Percentiles rank a stretch among this genome's conserved stretches.
These are phyloP conservation scores for Eucalyptus polyanthemos DNA, from an alignment of 345 rosid genomes.

Conservation along the genomic window DNA sequence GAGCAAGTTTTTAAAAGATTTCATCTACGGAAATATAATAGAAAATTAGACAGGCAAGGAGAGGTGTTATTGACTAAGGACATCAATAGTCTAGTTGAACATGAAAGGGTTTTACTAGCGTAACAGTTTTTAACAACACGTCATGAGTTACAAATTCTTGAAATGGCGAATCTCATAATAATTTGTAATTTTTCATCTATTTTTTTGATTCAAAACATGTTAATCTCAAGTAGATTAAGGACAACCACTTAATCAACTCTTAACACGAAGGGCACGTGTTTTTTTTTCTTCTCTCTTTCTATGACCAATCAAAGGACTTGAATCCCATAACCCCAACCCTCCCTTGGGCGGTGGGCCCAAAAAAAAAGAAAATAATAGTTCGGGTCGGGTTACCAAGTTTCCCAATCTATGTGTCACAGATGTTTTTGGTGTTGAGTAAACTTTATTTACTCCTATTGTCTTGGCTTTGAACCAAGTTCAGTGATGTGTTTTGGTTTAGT, in stretches of 20 bases:
- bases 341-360: too few relatives aligned
- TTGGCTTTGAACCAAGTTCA: not conserved
- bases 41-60: too few relatives aligned
- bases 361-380: not conserved
- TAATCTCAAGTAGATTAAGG: not conserved
- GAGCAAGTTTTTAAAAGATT: too few relatives aligned
- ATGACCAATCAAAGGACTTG: not conserved
- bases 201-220: too few relatives aligned
- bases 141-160: too few relatives aligned
- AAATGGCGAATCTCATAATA: fast-evolving
- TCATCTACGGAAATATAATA: too few relatives aligned
- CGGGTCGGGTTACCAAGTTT: not conserved
- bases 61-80: too few relatives aligned
- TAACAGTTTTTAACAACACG: fast-evolving
- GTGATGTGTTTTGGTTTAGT: not conserved
- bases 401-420: not conserved
- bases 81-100: too few relatives aligned
- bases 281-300: not conserved
- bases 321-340: too few relatives aligned
- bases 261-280: not conserved
- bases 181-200: too few relatives aligned
- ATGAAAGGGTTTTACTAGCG: fast-evolving
- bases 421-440: not conserved
- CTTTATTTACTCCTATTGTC: not conserved
- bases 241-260: not conserved